Base-by-base conservation (phyloP, 2,329 filamentous ascomycete genomes). In the Pseudopyrenochaeta lycopersici region DNA sequence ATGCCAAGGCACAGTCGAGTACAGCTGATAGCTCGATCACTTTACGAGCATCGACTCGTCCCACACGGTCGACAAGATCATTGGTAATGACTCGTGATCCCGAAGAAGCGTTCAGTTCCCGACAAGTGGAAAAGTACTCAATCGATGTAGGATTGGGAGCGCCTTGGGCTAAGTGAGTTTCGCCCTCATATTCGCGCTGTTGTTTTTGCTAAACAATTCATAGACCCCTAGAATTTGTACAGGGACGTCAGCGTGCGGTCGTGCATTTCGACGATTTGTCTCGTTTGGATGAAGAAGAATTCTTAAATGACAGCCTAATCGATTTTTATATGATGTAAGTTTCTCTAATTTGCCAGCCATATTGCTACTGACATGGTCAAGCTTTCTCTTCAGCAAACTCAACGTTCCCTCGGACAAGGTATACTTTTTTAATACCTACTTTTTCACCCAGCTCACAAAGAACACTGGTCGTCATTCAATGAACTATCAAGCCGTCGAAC, bases 361-460 rank as follows among this genome's bases (percentile, higher is more conserved):
- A 30, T 39, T 18, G 33, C 31, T 9, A 12, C 44, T 54, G 23
- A 63, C 35, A 4, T 14, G 7, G 4, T 21, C 15, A 11, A 70
- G 63, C 23, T 73, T 72, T 40, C 56, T 73, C 2, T 71, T 66
- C 36, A 46, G 71, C 79, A 85, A 40, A 10, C 51, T 60, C 18
- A 58, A 67, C 0, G 53, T 75, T 3, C 64, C 88, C 3, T 78
- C 87, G 0, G 80, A 85, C 54, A 86, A 87, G 46, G 86, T 96
- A 3, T 91, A 96, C 72, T 90, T 97, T 63, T 94, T 96, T 80
- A 98, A 93, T 72, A 95, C 91, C 0, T 97, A 92, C 76, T 97
- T 98, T 76, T 98, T 90, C 70, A 86, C 89, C 17, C 89, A 88
- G 42, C 82, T 98, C 39, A 91, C 68, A 0, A 58, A 59, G 15